These are phyloP conservation scores for Nymphaea thermarum DNA, from an alignment of 164 flowering plant genomes.

Conservation along the genomic window DNA sequence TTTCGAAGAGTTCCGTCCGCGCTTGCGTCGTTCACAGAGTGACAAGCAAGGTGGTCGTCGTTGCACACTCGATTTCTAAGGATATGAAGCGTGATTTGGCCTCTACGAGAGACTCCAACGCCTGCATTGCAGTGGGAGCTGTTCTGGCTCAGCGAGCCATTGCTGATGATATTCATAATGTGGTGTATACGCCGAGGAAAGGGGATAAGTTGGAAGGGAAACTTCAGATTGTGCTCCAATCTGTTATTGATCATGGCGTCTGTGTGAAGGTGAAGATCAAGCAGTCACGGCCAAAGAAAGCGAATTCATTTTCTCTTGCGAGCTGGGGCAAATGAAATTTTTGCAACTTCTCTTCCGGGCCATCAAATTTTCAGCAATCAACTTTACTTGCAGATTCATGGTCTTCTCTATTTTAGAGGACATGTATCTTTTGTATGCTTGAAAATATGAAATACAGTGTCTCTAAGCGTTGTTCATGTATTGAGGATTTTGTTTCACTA, in stretches of 20 bases:
- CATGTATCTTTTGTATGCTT: no score
- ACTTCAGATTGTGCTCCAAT: slow-evolving; percentile 59
- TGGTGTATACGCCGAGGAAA: slow-evolving; percentile 76
- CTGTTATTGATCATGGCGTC: slow-evolving; percentile 55
- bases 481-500: no score
- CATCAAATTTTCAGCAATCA: no score
- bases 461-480: no score
- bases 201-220: slow-evolving; percentile 81
- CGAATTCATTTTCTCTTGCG: neutral
- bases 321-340: no score
- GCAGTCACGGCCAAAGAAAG: slow-evolving; percentile 33
- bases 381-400: no score
- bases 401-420: no score
- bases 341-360: no score
- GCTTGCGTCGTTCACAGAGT: slow-evolving; percentile 80
- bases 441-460: no score
- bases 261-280: slow-evolving; percentile 78
- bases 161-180: slow-evolving; percentile 85
- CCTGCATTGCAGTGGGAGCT: slow-evolving; percentile 69
- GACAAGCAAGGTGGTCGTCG: slow-evolving; percentile 83
- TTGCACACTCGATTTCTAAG: slow-evolving; percentile 89
- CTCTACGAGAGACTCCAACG: slow-evolving; percentile 46
- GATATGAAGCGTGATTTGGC: slow-evolving; percentile 72
- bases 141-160: slow-evolving; percentile 74
- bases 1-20: slow-evolving; percentile 79